Percentiles rank a stretch among this genome's conserved stretches.
phyloP scores from a whole-genome alignment of 371 early-diverging fungal species.

The Mortierella sp. region DNA sequence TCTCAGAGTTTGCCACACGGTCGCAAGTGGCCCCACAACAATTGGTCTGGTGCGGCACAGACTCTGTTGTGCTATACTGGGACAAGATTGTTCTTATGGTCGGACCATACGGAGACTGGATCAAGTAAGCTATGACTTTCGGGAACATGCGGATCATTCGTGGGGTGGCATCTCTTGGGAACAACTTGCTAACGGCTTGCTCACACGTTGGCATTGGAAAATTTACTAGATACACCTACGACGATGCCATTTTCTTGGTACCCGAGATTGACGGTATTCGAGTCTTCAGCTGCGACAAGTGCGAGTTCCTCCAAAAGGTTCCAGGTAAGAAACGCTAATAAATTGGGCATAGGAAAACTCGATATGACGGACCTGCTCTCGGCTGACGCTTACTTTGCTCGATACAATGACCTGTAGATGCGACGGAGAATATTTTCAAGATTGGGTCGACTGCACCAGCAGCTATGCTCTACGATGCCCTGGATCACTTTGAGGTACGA shows the following conservation, averaged over 20 bases:
- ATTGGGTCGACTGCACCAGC: constrained; percentile 96
- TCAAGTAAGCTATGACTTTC: constrained; percentile 65
- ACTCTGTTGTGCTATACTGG: constrained; percentile 91
- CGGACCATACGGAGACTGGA: constrained; percentile 94
- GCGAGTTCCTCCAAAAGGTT: constrained; percentile 90
- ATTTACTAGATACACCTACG: constrained; percentile 73
- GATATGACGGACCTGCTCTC: neutral
- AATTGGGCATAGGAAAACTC: too few relatives aligned
- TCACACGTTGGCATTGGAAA: neutral
- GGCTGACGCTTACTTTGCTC: neutral
- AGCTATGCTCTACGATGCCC: constrained; percentile 95
- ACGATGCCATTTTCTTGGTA: constrained; percentile 82
- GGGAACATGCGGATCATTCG: too few relatives aligned
- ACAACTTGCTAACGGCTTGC: neutral
- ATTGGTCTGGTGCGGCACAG: constrained; percentile 96
- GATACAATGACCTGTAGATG: constrained; percentile 60
- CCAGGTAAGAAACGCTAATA: constrained; percentile 67
- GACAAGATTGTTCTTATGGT: constrained; percentile 87
- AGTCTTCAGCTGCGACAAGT: constrained; percentile 85
- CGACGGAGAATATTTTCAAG: constrained; percentile 88
- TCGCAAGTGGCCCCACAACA: constrained; percentile 81
- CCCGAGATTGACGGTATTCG: constrained; percentile 96
- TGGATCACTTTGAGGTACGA: constrained; percentile 87
- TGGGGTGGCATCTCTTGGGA: neutral
- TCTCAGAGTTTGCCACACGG: constrained; percentile 86